Conservation (phyloP, 2,329 filamentous ascomycete genomes). For the Metarhizium album region DNA sequence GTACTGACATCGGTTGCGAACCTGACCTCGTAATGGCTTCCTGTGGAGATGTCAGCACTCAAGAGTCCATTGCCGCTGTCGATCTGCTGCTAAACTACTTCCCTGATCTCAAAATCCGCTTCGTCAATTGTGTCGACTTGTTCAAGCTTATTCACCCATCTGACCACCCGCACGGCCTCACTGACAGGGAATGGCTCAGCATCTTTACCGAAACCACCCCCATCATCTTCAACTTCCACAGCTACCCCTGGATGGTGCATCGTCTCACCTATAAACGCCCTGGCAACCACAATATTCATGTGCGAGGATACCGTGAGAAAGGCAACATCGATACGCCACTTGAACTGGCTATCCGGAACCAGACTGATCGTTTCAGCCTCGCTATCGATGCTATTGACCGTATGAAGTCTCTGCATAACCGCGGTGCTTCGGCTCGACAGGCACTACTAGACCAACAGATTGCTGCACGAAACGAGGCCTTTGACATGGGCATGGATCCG, state of each 20-base stretch:
- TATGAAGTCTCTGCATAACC: constrained; percentile 52
- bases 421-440: constrained; percentile 51
- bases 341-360: constrained; percentile 67
- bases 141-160: constrained; percentile 64
- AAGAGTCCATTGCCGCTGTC: constrained; percentile 64
- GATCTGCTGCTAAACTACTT: constrained; percentile 62
- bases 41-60: constrained; percentile 64
- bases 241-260: constrained; percentile 72
- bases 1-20: constrained; percentile 55
- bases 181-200: constrained; percentile 52
- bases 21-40: constrained; percentile 68
- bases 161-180: constrained; percentile 65
- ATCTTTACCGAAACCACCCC: constrained; percentile 64
- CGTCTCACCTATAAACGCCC: constrained; percentile 65
- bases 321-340: constrained; percentile 76
- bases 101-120: constrained; percentile 63
- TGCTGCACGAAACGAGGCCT: constrained; percentile 51
- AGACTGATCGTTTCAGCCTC: constrained; percentile 65
- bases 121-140: constrained; percentile 70
- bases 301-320: constrained; percentile 74
- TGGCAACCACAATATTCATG: constrained; percentile 56
- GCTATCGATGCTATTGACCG: constrained; percentile 68
- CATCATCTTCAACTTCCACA: constrained; percentile 77
- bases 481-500: constrained; percentile 61
- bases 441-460: constrained; percentile 54